Evolutionary conservation across 1,284 basidiomycete genomes (phyloP).

Genomic region (Tetrapyrgos nigripes): DNA sequence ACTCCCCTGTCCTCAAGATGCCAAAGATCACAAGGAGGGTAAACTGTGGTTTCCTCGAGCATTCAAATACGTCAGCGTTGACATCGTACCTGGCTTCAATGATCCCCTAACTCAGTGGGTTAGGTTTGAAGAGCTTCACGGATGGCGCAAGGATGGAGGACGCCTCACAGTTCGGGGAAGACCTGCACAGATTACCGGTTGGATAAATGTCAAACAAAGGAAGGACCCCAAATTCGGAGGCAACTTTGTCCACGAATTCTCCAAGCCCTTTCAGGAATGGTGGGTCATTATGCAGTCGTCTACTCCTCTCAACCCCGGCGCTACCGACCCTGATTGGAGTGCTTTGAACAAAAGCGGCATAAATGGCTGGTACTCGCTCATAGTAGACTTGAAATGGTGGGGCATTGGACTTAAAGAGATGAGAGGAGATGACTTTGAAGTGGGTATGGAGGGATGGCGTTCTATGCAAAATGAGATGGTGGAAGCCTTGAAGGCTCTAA

Average conservation of each 20-base stretch:
- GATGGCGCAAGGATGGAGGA: not conserved
- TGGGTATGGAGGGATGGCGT: no score
- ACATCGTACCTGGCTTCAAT: not conserved
- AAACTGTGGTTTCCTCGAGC: not conserved
- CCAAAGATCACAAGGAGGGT: not conserved
- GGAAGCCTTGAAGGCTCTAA: no score
- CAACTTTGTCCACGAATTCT: not conserved
- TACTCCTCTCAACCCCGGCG: not conserved
- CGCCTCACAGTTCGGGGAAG: not conserved
- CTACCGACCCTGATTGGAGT: not conserved
- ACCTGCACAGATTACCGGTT: not conserved
- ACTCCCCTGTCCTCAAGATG: not conserved
- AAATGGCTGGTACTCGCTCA: slow-evolving; percentile 3
- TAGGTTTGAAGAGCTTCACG: not conserved
- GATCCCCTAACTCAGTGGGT: not conserved
- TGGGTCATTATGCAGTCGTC: slow-evolving; percentile 1
- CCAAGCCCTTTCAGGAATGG: not conserved
- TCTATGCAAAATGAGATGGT: no score
- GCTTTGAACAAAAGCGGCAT: not conserved
- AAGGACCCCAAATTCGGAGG: not conserved
- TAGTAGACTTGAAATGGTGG: slow-evolving; percentile 10
- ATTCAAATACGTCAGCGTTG: slow-evolving; percentile 1
- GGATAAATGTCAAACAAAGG: not conserved
- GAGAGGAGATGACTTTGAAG: no score
- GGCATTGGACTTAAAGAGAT: not conserved